phyloP scores from a whole-genome alignment of 2,329 filamentous ascomycete genomes.

The Dothistroma septosporum region DNA sequence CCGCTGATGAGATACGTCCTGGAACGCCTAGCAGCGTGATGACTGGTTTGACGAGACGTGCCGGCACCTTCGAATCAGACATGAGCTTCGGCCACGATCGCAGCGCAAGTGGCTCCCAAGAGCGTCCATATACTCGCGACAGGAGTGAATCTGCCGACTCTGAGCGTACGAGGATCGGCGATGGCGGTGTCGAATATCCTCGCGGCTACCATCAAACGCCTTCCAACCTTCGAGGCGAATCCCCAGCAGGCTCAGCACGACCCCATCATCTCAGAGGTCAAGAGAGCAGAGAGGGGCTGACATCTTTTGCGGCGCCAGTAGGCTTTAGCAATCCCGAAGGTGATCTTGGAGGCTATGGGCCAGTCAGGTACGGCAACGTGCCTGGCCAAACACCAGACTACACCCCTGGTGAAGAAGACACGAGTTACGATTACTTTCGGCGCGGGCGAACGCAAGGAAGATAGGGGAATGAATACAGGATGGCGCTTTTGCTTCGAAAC shows the following conservation, averaged over 20 bases:
- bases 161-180: slow-evolving; percentile 28
- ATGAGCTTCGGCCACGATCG: slow-evolving; percentile 15
- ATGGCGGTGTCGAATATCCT: slow-evolving; percentile 42
- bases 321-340: slow-evolving; percentile 15
- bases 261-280: slow-evolving; percentile 16
- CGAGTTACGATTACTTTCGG: slow-evolving; percentile 41
- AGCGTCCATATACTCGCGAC: slow-evolving; percentile 13
- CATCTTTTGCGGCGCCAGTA: slow-evolving; percentile 17
- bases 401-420: slow-evolving; percentile 29
- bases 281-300: slow-evolving; percentile 22
- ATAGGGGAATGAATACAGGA: neutral
- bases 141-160: slow-evolving; percentile 31
- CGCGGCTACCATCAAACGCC: slow-evolving; percentile 48
- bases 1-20: slow-evolving; percentile 57
- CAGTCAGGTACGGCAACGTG: slow-evolving; percentile 24
- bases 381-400: slow-evolving; percentile 30
- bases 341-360: slow-evolving; percentile 28
- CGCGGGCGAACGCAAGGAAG: slow-evolving; percentile 24
- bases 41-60: slow-evolving; percentile 28
- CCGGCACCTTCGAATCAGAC: slow-evolving; percentile 30
- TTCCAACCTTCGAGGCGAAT: slow-evolving; percentile 40
- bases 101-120: slow-evolving; percentile 9
- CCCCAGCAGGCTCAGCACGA: slow-evolving; percentile 30
- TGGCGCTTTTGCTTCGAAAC: neutral
- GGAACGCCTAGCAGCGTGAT: slow-evolving; percentile 56